phyloP scores from a whole-genome alignment of 192 early-diverging fungal species.

The Coemansia erecta region DNA sequence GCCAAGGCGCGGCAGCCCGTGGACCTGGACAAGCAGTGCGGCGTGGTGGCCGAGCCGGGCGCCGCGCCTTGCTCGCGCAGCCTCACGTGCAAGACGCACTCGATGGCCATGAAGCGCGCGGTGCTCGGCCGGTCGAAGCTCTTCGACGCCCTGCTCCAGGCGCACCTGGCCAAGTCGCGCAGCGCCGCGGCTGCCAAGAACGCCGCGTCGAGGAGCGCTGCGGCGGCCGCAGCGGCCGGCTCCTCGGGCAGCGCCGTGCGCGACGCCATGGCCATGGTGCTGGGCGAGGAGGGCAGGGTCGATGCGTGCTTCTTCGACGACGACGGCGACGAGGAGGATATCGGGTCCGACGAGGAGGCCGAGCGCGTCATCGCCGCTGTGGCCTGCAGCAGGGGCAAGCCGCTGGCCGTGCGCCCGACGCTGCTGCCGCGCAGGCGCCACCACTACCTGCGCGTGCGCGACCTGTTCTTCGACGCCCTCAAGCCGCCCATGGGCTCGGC shows the following conservation, averaged over 20 bases:
- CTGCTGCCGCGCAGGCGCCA: constrained; percentile 60
- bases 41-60: constrained; percentile 61
- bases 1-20: constrained; percentile 59
- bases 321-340: constrained; percentile 77
- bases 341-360: constrained; percentile 53
- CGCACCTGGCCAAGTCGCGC: constrained; percentile 76
- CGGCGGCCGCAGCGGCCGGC: constrained; percentile 23
- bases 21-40: constrained; percentile 91
- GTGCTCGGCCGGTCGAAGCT: constrained; percentile 81
- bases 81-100: constrained; percentile 94
- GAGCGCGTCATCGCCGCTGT: constrained; percentile 64
- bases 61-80: constrained; percentile 75
- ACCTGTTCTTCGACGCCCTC: constrained; percentile 66
- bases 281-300: constrained; percentile 55
- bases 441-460: constrained; percentile 61
- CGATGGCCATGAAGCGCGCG: constrained; percentile 80
- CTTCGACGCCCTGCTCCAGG: constrained; percentile 76
- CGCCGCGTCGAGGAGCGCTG: constrained; percentile 39
- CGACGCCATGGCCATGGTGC: constrained; percentile 47
- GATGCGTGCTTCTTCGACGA: constrained; percentile 46
- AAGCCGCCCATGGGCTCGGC: constrained; percentile 36
- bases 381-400: constrained; percentile 59
- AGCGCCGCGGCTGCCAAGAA: constrained; percentile 54
- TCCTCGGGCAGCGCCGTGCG: constrained; percentile 37
- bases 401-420: constrained; percentile 58